A percentile compares a stretch with the other conserved stretches of the same genome.
These are phyloP conservation scores for Magnusiomyces paraingens DNA, from an alignment of 1,139 yeast species.

Conservation along the genomic window DNA sequence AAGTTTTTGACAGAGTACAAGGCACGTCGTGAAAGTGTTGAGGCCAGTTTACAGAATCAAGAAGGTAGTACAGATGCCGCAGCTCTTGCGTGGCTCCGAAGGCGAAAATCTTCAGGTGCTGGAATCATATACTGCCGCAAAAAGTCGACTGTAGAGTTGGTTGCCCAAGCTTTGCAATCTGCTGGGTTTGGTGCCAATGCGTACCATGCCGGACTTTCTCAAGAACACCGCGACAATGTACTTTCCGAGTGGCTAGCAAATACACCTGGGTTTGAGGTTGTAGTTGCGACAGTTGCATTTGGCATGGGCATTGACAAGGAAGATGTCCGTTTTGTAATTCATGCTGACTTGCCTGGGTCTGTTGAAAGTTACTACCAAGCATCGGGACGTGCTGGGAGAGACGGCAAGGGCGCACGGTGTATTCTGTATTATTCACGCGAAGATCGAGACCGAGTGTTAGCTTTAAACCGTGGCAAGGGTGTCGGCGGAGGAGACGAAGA, in stretches of 20 bases:
- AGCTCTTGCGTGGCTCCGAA: background rate
- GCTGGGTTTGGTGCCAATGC: conserved; percentile 59
- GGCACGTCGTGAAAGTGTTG: conserved; percentile 19
- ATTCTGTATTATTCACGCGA: conserved; percentile 54
- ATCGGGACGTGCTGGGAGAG: conserved; percentile 94
- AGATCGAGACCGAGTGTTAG: conserved; percentile 47
- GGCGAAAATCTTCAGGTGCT: conserved; percentile 30
- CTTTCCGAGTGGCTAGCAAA: conserved; percentile 60
- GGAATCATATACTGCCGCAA: conserved; percentile 89
- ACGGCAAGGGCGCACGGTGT: conserved; percentile 72
- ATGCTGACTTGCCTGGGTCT: conserved; percentile 75
- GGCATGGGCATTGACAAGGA: conserved; percentile 97
- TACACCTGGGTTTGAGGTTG: conserved; percentile 25
- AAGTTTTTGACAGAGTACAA: conserved; percentile 47
- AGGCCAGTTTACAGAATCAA: no score
- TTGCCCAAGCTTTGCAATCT: conserved; percentile 50
- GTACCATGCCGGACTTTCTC: conserved; percentile 80
- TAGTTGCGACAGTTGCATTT: conserved; percentile 79
- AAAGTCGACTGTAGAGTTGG: conserved; percentile 71
- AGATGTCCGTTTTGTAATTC: conserved; percentile 82
- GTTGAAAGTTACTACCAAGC: conserved; percentile 90
- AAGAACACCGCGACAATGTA: conserved; percentile 55
- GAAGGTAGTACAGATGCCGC: no score
- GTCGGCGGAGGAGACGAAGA: conserved; percentile 2
- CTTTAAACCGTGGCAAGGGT: conserved; percentile 3